phyloP scores from a whole-genome alignment of 2,329 filamentous ascomycete species.

The Cucurbitaria berberidis region DNA sequence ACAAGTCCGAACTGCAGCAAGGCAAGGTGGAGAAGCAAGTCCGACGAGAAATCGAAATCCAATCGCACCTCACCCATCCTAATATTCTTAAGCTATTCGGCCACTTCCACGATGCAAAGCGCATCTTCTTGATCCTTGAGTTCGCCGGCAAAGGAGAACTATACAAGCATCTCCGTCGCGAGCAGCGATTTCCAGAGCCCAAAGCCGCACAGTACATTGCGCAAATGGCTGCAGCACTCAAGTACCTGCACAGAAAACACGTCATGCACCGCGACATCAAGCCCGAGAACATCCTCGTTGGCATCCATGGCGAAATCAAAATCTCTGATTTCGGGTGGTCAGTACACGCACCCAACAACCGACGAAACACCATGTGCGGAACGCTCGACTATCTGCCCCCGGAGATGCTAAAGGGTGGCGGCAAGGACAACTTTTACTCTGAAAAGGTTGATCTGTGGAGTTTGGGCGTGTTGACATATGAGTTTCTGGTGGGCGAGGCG shows the following conservation, averaged over 20 bases:
- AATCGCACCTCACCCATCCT: conserved; percentile 83
- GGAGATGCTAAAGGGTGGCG: conserved; percentile 90
- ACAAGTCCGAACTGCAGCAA: conserved; percentile 82
- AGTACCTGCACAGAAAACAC: conserved; percentile 94
- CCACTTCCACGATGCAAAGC: conserved; percentile 88
- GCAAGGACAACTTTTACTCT: conserved; percentile 84
- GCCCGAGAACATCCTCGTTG: conserved; percentile 94
- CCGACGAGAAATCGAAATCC: conserved; percentile 86
- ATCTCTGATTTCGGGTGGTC: conserved; percentile 99
- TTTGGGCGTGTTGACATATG: conserved; percentile 91
- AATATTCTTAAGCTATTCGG: conserved; percentile 85
- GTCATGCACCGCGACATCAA: conserved; percentile 98
- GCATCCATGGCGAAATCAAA: conserved; percentile 97
- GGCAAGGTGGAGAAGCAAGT: conserved; percentile 87
- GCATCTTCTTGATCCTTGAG: conserved; percentile 85
- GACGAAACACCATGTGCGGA: conserved; percentile 93
- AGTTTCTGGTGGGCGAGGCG: conserved; percentile 94
- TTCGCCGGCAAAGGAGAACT: conserved; percentile 86
- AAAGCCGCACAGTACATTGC: conserved; percentile 87
- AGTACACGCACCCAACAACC: conserved; percentile 94
- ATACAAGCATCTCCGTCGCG: conserved; percentile 83
- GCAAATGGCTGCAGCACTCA: conserved; percentile 87
- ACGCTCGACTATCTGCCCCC: conserved; percentile 97
- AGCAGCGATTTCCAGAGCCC: conserved; percentile 82
- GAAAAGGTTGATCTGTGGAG: conserved; percentile 98